Evolutionary conservation across 495 filamentous ascomycete genomes (phyloP).

Genomic region (Aspergillus mulundensis): DNA sequence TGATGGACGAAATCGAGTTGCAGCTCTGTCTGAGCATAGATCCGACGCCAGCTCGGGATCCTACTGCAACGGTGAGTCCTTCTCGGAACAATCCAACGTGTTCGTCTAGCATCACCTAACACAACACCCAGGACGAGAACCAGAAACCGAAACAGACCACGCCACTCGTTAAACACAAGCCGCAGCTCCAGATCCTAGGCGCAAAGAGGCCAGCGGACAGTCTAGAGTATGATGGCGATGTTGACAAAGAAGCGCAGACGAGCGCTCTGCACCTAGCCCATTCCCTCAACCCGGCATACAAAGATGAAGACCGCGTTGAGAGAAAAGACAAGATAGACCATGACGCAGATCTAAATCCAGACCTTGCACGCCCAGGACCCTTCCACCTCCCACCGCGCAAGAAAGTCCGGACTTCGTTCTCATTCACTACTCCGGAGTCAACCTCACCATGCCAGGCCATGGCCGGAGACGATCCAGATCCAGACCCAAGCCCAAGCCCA

Average conservation of each 20-base stretch:
- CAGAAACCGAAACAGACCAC: not conserved
- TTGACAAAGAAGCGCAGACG: not conserved
- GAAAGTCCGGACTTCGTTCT: not conserved
- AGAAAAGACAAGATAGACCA: not conserved
- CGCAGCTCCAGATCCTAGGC: not conserved
- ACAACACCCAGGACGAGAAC: not conserved
- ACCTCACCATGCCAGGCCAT: not conserved
- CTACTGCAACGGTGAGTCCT: slow-evolving; percentile 12
- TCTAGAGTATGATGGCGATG: not conserved
- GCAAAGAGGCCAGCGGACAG: not conserved
- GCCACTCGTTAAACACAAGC: not conserved
- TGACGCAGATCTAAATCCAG: no score
- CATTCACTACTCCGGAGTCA: not conserved
- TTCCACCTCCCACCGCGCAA: slow-evolving; percentile 1
- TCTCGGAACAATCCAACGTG: not conserved
- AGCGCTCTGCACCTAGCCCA: not conserved
- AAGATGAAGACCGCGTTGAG: not conserved
- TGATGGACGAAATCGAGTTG: slow-evolving; percentile 20
- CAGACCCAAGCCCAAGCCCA: no score
- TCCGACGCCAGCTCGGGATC: not conserved
- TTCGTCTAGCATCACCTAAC: not conserved
- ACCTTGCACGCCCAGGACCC: no score
- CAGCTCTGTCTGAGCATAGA: slow-evolving; percentile 21
- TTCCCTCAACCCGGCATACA: not conserved
- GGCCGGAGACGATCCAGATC: not conserved